These are phyloP conservation scores for Aspergillus bridgeri DNA, from an alignment of 495 filamentous ascomycete species.

Conservation along the genomic window DNA sequence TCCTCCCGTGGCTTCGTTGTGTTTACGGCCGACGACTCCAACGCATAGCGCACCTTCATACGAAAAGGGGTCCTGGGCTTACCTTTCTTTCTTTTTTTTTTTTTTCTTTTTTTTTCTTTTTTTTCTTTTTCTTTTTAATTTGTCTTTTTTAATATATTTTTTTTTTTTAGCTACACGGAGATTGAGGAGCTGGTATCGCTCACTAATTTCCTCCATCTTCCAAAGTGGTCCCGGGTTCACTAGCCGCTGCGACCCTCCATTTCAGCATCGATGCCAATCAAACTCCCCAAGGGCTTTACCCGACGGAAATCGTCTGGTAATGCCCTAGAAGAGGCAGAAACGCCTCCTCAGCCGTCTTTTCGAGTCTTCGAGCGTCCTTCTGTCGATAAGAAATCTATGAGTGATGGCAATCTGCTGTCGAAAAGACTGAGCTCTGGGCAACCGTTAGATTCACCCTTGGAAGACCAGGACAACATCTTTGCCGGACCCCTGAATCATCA, in stretches of 20 bases:
- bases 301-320: constrained; percentile 68
- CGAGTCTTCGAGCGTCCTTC: constrained; percentile 58
- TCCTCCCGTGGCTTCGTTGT: constrained; percentile 5
- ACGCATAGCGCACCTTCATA: constrained; percentile 9
- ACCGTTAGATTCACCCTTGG: constrained; percentile 41
- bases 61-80: constrained; percentile 2
- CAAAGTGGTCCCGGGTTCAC: constrained; percentile 15
- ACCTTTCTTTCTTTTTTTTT: constrained; percentile 5
- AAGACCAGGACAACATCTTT: constrained; percentile 52
- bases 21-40: constrained; percentile 14
- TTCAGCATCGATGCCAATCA: constrained; percentile 58
- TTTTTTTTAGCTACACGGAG: constrained; percentile 7
- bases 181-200: constrained; percentile 12
- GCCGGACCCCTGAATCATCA: constrained; percentile 32
- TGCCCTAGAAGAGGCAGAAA: constrained; percentile 54
- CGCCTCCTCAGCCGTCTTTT: constrained; percentile 50
- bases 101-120: background rate
- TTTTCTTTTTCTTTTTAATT: background rate
- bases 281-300: constrained; percentile 61
- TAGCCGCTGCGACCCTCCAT: constrained; percentile 9
- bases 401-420: constrained; percentile 44
- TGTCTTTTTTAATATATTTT: constrained; percentile 8
- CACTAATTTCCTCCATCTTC: constrained; percentile 8
- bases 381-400: constrained; percentile 44
- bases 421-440: constrained; percentile 38